phyloP scores from a whole-genome alignment of 805 yeast genomes.

The Ogataea philodendri region DNA sequence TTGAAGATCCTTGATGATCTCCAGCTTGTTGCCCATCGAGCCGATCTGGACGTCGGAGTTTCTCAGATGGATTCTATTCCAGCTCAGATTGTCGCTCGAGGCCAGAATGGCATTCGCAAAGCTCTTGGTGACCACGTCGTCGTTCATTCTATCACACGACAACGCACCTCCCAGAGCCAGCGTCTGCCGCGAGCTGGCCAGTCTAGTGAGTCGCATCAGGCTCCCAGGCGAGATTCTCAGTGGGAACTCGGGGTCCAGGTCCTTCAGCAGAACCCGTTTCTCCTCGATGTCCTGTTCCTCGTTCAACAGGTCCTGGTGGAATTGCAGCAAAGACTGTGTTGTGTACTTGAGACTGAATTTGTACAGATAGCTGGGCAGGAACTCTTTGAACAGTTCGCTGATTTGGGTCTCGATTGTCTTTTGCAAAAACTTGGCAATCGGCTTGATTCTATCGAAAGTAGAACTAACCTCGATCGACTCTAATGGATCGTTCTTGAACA shows the following conservation, averaged over 20 bases:
- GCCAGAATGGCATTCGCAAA: constrained; percentile 32
- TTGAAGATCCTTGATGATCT: constrained; percentile 46
- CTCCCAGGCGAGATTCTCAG: constrained; percentile 60
- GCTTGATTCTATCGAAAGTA: constrained; percentile 82
- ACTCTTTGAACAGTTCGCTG: constrained; percentile 76
- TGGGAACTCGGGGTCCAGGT: constrained; percentile 56
- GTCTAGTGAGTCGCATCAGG: constrained; percentile 61
- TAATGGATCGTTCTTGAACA: constrained; percentile 84
- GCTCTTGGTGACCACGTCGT: constrained; percentile 33
- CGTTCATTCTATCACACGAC: constrained; percentile 35
- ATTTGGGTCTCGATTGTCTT: constrained; percentile 80
- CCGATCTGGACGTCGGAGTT: constrained; percentile 29
- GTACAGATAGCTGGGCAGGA: constrained; percentile 77
- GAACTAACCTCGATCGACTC: constrained; percentile 80
- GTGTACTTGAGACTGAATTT: constrained; percentile 70
- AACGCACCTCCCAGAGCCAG: constrained; percentile 54
- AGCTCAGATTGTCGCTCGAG: constrained; percentile 26
- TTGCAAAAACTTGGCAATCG: constrained; percentile 79
- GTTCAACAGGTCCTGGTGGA: constrained; percentile 35
- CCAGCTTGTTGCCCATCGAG: constrained; percentile 37
- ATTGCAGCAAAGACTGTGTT: constrained; percentile 36
- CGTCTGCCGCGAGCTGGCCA: constrained; percentile 77
- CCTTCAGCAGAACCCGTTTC: constrained; percentile 44
- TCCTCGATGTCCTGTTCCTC: constrained; percentile 32
- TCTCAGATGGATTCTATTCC: constrained; percentile 35